These are phyloP conservation scores for Nakazawaea wyomingensis DNA, from an alignment of 805 yeast genomes.

Conservation along the genomic window DNA sequence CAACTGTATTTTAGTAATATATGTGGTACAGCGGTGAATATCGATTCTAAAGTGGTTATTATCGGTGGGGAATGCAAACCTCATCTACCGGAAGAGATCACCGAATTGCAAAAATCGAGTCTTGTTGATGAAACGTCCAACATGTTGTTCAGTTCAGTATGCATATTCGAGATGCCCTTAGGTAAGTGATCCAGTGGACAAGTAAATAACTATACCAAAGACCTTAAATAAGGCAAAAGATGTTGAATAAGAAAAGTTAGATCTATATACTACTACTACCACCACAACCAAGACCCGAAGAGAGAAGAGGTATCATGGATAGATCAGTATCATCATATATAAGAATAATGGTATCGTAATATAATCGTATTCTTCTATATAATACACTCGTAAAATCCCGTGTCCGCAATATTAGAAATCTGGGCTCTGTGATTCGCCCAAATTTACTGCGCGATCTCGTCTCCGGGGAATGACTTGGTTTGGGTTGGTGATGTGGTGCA, in stretches of 20 bases:
- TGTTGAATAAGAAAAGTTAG: no score
- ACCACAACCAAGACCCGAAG: no score
- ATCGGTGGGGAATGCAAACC: conserved; percentile 12
- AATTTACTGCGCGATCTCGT: background rate
- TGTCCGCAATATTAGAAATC: background rate
- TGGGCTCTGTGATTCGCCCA: background rate
- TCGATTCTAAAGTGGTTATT: conserved; percentile 5
- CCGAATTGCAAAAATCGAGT: background rate
- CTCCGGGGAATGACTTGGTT: no score
- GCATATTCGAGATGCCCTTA: conserved; percentile 10
- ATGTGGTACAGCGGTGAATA: conserved; percentile 7
- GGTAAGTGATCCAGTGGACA: no score
- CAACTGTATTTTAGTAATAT: conserved; percentile 13
- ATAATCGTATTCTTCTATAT: no score
- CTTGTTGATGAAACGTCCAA: background rate
- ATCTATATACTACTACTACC: no score
- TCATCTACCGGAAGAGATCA: conserved; percentile 11
- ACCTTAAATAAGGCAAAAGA: no score
- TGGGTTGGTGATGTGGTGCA: background rate
- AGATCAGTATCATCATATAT: no score
- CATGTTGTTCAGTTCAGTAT: conserved; percentile 7
- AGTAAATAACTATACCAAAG: no score
- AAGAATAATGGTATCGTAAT: no score
- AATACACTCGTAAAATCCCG: no score
- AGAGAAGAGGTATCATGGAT: no score